phyloP scores from a whole-genome alignment of 768 basidiomycete species.

The Imleria badia region DNA sequence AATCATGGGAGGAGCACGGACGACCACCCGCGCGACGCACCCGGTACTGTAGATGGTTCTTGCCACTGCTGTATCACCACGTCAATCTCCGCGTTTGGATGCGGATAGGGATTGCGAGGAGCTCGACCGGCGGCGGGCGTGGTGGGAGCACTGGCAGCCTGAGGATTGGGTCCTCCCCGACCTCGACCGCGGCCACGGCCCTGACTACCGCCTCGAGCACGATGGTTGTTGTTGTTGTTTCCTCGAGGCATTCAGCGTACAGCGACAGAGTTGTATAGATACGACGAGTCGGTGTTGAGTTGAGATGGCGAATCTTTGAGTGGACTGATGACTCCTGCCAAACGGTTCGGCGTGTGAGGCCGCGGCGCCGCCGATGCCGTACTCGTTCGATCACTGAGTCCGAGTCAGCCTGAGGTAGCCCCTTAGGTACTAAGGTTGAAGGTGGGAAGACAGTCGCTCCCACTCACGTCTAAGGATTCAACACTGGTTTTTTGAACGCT shows the following conservation, averaged over 20 bases:
- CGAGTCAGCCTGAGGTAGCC: no score
- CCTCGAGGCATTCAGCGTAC: constrained; percentile 20
- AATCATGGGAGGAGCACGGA: not conserved
- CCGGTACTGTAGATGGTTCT: not conserved
- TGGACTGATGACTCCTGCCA: no score
- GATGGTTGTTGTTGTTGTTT: constrained; percentile 22
- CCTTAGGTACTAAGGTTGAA: no score
- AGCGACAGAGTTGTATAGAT: constrained; percentile 1
- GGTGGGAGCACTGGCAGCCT: not conserved
- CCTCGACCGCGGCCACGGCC: constrained; percentile 27
- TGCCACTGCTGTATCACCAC: constrained; percentile 26
- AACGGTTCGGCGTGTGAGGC: no score
- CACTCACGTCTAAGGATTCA: no score
- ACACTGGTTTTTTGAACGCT: no score
- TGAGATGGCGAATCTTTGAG: no score
- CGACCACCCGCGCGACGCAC: constrained; percentile 17
- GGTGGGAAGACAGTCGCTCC: no score
- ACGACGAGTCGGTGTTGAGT: not conserved
- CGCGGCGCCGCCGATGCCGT: no score
- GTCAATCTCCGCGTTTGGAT: constrained; percentile 22
- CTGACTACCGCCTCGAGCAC: constrained; percentile 20
- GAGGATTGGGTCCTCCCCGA: not conserved
- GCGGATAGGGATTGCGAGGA: constrained; percentile 19
- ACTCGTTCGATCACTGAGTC: no score
- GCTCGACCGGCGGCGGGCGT: not conserved